Percentiles rank a stretch among this genome's conserved stretches.
Evolutionary conservation across 805 yeast species (phyloP).

Genomic region (Ogataea naganishii): DNA sequence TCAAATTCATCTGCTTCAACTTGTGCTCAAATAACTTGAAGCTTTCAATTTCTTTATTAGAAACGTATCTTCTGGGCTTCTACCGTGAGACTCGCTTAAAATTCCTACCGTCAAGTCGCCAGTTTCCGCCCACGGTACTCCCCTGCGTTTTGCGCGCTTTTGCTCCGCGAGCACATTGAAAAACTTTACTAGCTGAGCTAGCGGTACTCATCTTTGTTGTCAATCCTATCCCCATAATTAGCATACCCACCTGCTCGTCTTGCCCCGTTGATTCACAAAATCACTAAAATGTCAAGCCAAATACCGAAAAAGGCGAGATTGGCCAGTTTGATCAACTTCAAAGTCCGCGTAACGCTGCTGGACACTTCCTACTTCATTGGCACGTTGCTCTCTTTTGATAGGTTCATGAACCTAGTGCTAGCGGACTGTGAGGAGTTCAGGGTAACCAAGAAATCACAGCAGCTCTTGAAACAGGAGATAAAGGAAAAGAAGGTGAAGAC

Average conservation of each 20-base stretch:
- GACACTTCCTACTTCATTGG: conserved; percentile 79
- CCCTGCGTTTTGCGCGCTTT: background rate
- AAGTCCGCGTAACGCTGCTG: conserved; percentile 63
- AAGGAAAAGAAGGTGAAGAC: conserved; percentile 10
- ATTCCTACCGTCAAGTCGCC: no score
- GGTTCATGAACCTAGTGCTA: conserved; percentile 78
- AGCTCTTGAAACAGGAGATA: conserved; percentile 19
- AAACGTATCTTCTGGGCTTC: no score
- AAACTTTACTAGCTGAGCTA: background rate
- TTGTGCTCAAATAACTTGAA: no score
- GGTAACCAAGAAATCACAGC: conserved; percentile 50
- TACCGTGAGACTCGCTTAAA: no score
- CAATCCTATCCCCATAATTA: conserved; percentile 1
- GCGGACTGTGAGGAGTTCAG: conserved; percentile 81
- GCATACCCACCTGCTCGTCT: no score
- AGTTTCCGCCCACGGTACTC: no score
- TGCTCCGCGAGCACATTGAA: background rate
- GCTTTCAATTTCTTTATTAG: no score
- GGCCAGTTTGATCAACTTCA: conserved; percentile 65
- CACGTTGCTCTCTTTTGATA: conserved; percentile 78
- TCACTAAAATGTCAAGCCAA: no score
- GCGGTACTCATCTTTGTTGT: conserved; percentile 1
- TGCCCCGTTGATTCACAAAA: no score
- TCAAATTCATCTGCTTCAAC: no score
- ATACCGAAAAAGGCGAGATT: no score